Conservation (phyloP, 495 filamentous ascomycete species). For the Aspergillus sclerotioniger region DNA sequence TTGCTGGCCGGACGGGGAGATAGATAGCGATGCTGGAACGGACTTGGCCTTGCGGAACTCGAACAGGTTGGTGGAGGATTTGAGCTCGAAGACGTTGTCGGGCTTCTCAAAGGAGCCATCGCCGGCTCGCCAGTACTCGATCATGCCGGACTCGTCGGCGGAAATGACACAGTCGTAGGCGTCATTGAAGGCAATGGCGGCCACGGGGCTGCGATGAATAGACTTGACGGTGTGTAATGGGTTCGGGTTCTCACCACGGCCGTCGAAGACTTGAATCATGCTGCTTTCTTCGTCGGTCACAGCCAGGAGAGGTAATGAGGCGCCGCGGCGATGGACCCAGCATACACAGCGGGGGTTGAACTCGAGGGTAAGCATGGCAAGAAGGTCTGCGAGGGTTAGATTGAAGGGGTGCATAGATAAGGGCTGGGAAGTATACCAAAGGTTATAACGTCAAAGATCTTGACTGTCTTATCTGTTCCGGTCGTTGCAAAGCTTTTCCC, state of each 20-base stretch:
- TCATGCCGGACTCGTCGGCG: conserved; percentile 85
- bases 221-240: conserved; percentile 72
- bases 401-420: background rate
- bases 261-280: conserved; percentile 80
- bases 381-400: conserved; percentile 56
- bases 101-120: conserved; percentile 83
- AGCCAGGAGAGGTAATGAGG: conserved; percentile 81
- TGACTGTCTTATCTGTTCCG: conserved; percentile 82
- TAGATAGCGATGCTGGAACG: conserved; percentile 74
- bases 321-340: conserved; percentile 88
- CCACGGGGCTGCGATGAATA: conserved; percentile 75
- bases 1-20: conserved; percentile 79
- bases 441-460: conserved; percentile 94
- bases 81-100: conserved; percentile 84
- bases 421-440: conserved; percentile 56
- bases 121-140: conserved; percentile 89
- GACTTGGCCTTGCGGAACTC: conserved; percentile 97
- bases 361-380: conserved; percentile 74
- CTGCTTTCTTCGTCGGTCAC: conserved; percentile 79
- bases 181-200: conserved; percentile 85
- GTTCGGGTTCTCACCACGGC: conserved; percentile 71
- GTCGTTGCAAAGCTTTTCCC: conserved; percentile 92
- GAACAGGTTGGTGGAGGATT: conserved; percentile 90
- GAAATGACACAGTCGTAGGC: conserved; percentile 86
- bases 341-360: conserved; percentile 76